A percentile compares a stretch with the other conserved stretches of the same genome.
phyloP scores from a whole-genome alignment of 306 rosid species.

The Sphenostylis stenocarpa region DNA sequence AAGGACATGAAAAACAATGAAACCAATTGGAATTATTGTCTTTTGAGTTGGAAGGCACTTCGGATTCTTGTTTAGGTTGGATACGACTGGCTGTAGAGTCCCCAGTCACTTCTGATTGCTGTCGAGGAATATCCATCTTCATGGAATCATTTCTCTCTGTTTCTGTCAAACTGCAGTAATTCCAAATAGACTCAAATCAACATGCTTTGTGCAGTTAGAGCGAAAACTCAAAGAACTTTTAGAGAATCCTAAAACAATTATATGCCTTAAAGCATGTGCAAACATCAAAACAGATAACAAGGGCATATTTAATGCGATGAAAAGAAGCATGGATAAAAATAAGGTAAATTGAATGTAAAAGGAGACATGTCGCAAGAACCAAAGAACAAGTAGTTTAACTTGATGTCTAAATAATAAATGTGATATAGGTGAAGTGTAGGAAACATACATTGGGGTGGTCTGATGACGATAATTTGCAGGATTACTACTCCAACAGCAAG shows the following conservation, averaged over 20 bases:
- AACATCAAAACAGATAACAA: constrained; percentile 2
- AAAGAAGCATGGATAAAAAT: constrained; percentile 6
- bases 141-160: constrained; percentile 9
- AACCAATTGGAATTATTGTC: constrained; percentile 24
- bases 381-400: constrained; percentile 25
- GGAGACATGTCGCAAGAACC: constrained; percentile 18
- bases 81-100: constrained; percentile 27
- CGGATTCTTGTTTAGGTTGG: constrained; percentile 26
- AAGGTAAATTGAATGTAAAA: not conserved
- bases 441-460: constrained; percentile 46
- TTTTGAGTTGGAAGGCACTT: constrained; percentile 20
- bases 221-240: not conserved
- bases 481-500: constrained; percentile 45
- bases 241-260: not conserved
- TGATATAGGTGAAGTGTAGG: constrained; percentile 30
- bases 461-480: constrained; percentile 16
- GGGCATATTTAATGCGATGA: not conserved
- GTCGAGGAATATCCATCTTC: constrained; percentile 27
- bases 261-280: not conserved
- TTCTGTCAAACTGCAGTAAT: constrained; percentile 52
- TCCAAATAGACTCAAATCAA: constrained; percentile 27
- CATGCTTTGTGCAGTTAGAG: constrained; percentile 8
- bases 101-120: constrained; percentile 14
- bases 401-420: constrained; percentile 21
- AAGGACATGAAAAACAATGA: constrained; percentile 34